These are phyloP conservation scores for Chlamydomonas applanata DNA, from an alignment of 139 green algal genomes.

Conservation along the genomic window DNA sequence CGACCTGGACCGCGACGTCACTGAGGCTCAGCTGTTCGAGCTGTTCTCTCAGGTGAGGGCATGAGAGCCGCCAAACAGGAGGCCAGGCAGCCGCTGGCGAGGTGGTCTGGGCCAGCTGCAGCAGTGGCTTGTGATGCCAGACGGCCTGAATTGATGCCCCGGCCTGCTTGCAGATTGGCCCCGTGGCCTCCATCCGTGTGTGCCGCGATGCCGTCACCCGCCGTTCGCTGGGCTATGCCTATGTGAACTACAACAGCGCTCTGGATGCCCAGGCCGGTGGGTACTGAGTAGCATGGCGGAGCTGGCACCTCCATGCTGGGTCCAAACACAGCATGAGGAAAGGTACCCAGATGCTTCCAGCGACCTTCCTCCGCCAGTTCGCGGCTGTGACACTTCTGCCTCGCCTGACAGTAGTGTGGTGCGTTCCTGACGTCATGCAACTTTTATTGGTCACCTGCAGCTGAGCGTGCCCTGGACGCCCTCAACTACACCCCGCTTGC, in stretches of 20 bases:
- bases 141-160: too few species aligned
- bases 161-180: constrained; percentile 68
- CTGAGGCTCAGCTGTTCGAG: constrained; percentile 87
- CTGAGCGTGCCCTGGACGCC: constrained; percentile 78
- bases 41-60: constrained; percentile 81
- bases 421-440: not conserved
- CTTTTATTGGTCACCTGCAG: constrained; percentile 38
- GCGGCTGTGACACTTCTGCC: not conserved
- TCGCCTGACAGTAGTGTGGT: not conserved
- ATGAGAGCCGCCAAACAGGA: not conserved
- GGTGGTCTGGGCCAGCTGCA: too few species aligned
- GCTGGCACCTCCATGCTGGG: too few species aligned
- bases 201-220: constrained; percentile 91
- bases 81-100: too few species aligned
- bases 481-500: constrained; percentile 90
- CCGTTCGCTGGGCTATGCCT: constrained; percentile 92
- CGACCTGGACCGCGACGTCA: constrained; percentile 89
- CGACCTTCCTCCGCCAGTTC: too few species aligned
- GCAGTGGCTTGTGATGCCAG: too few species aligned
- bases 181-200: constrained; percentile 88
- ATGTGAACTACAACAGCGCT: constrained; percentile 92
- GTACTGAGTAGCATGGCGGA: too few species aligned
- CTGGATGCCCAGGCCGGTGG: constrained; percentile 79
- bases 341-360: not conserved
- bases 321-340: not conserved